Conservation (phyloP, 148 eudicot genomes). For the Cornus controversa region DNA sequence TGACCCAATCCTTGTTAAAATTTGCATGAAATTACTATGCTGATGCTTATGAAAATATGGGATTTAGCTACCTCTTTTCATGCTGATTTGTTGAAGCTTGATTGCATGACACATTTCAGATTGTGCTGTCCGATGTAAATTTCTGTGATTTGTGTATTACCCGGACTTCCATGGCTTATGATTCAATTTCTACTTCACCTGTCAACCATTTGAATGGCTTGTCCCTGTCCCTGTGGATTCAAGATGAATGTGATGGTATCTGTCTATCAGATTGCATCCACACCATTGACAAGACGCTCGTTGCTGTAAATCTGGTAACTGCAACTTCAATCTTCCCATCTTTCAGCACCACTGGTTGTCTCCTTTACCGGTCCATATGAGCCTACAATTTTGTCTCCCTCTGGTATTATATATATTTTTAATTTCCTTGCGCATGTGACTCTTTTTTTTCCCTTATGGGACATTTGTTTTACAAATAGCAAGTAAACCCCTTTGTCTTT, state of each 20-base stretch:
- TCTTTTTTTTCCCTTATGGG: not conserved
- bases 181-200: not conserved
- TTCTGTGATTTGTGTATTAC: not conserved
- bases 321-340: not conserved
- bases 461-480: not conserved
- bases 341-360: not conserved
- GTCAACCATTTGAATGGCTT: not conserved
- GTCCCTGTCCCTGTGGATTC: not conserved
- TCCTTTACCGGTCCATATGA: not conserved
- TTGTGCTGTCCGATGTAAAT: not conserved
- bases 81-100: not conserved
- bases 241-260: not conserved
- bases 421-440: not conserved
- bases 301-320: conserved; percentile 11
- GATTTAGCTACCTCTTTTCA: not conserved
- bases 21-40: not conserved
- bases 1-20: not conserved
- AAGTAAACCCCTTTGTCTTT: not conserved
- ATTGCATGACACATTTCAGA: not conserved
- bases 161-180: not conserved
- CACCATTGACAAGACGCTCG: not conserved
- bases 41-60: not conserved
- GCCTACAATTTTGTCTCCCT: conserved; percentile 14
- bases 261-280: not conserved
- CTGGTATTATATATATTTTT: not conserved